Evolutionary conservation across 495 filamentous ascomycete species (phyloP), one percentile per base, ranked within the genome.

Genomic region (Neurospora pannonica): DNA sequence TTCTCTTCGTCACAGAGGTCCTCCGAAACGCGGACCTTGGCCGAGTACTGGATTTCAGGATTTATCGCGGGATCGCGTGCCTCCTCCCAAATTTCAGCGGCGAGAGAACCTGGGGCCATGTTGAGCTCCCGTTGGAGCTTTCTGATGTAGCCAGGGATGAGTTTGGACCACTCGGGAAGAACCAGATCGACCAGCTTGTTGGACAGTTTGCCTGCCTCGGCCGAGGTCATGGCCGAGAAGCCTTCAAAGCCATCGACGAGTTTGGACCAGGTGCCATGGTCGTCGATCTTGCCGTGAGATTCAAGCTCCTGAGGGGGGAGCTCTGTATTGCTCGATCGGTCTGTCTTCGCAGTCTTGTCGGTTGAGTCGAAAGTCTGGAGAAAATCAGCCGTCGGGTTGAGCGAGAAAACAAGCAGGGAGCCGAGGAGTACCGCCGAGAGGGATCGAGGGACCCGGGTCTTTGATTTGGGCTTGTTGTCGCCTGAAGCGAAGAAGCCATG

Each of bases 1-100:
- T 91, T 85, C 81, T 99, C 96, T 43, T 97, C 94, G 9, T 88
- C 84, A 75, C 96, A 99, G 1, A 99, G 89, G n/a, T 91, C 89
- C 37, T 87, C 84, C 6, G 94, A 93, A 31, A 98, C 88, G 62
- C 96, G 90, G 1, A 99, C 96, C 62, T 81, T 85, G 5, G 95
- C 94, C 71, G 92, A 88, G 81, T 89, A 90, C 38, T 88, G 81
- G 74, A 98, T 94, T 79, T 99, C 95, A 0, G 94, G 96, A 75
- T 97, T 92, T 46, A 92, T 84, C 43, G 90, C 86, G 1, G 93
- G 89, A 78, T 98, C 93, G 46, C 92, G 90, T 4, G 96, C 93
- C 77, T 99, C 96, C 74, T 86, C 85, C 96, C 96, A 98, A 60
- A 99, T 96, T 70, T 97, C 93, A 73, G 94, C 91, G 39, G 96